Percentiles rank a stretch among this genome's conserved stretches.
Evolutionary conservation across 208 protist species (phyloP).

Genomic region (Trypanosomatidae sp.): DNA sequence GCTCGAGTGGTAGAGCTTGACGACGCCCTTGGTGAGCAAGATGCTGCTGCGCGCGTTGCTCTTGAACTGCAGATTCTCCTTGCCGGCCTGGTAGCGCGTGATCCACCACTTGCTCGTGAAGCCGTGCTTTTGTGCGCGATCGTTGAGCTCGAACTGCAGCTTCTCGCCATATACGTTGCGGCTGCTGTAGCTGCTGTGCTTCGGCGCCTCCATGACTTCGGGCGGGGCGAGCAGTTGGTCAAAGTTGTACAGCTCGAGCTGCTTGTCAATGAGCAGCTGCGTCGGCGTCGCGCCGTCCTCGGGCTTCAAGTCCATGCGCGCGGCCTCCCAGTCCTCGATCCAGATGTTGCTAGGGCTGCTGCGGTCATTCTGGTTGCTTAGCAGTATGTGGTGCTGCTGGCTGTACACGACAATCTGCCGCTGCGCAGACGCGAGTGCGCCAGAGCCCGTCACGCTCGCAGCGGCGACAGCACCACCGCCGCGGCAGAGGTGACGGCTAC

Average conservation of each 20-base stretch:
- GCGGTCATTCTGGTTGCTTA: conserved; percentile 77
- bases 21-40: conserved; percentile 43
- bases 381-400: conserved; percentile 76
- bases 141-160: conserved; percentile 82
- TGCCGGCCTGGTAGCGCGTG: conserved; percentile 46
- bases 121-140: conserved; percentile 72
- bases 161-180: conserved; percentile 68
- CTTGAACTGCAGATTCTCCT: conserved; percentile 75
- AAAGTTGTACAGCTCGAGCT: conserved; percentile 82
- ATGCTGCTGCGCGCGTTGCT: conserved; percentile 46
- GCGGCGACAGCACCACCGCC: too few species aligned
- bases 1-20: conserved; percentile 70
- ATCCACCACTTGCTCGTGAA: conserved; percentile 83
- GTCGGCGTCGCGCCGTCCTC: conserved; percentile 57
- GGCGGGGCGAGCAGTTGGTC: conserved; percentile 67
- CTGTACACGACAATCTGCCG: conserved; percentile 74
- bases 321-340: conserved; percentile 82
- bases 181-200: conserved; percentile 81
- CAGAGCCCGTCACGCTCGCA: too few species aligned
- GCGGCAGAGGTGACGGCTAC: too few species aligned
- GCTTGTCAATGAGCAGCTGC: conserved; percentile 61
- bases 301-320: conserved; percentile 42
- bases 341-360: conserved; percentile 81
- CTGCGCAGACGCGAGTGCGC: neutral
- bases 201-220: conserved; percentile 75